Conservation (phyloP, 306 rosid species). For the Mimosa bimucronata region DNA sequence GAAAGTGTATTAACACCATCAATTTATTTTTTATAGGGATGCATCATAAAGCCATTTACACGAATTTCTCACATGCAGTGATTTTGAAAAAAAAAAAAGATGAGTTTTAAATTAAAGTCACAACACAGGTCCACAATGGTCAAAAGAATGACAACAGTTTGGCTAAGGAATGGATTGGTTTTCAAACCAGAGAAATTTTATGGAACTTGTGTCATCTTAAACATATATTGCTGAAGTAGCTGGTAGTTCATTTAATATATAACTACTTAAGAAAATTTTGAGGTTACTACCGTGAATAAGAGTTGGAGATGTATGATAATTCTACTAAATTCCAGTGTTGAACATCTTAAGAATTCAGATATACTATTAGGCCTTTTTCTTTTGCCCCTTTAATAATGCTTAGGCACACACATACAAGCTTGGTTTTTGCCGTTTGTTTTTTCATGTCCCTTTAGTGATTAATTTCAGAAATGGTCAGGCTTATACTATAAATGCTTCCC, state of each 20-base stretch:
- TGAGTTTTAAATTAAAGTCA: conserved; percentile 1
- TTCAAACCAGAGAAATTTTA: neutral
- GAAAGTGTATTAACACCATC: neutral
- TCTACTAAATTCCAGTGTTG: conserved; percentile 1
- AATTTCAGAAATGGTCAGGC: conserved; percentile 7
- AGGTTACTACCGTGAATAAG: neutral
- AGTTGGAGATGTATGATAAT: neutral
- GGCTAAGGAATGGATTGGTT: neutral
- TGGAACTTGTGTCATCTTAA: neutral
- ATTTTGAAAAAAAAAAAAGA: neutral
- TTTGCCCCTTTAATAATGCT: neutral
- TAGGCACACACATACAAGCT: neutral
- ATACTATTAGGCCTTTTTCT: neutral
- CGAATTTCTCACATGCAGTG: neutral
- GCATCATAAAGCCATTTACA: neutral
- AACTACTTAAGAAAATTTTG: neutral
- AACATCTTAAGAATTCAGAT: neutral
- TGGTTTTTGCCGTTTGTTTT: neutral
- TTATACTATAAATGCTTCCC: neutral
- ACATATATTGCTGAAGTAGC: neutral
- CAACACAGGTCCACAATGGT: neutral
- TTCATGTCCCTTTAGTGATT: neutral
- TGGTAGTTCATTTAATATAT: neutral
- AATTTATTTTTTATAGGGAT: neutral
- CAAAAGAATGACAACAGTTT: neutral